A percentile compares a stretch with the other conserved stretches of the same genome.
Evolutionary conservation across 495 filamentous ascomycete species (phyloP).

Genomic region (Aspergillus taichungensis): DNA sequence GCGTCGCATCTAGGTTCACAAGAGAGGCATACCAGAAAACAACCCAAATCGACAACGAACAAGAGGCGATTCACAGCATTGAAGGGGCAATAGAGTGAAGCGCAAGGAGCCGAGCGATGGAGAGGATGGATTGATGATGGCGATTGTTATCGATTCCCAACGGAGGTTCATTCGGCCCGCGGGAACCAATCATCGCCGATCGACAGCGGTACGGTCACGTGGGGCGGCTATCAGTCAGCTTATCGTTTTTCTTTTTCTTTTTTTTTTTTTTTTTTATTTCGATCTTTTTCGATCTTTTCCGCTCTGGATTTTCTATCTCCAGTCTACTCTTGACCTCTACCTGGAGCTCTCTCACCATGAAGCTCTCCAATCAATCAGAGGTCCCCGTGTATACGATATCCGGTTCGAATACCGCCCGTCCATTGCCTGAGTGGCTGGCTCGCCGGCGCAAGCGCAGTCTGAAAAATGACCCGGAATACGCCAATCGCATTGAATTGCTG

Average conservation of each 20-base stretch:
- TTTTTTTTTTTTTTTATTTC: slow-evolving; percentile 10
- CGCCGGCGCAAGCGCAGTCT: slow-evolving; percentile 85
- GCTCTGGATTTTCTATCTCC: not conserved
- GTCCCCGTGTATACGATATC: slow-evolving; percentile 96
- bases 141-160: slow-evolving; percentile 8
- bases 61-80: too few species aligned
- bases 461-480: slow-evolving; percentile 87
- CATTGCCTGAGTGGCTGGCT: slow-evolving; percentile 91
- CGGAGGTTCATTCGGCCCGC: slow-evolving; percentile 16
- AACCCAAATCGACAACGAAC: too few species aligned
- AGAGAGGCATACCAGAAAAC: too few species aligned
- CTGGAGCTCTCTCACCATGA: slow-evolving; percentile 47
- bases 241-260: slow-evolving; percentile 12
- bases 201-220: slow-evolving; percentile 11
- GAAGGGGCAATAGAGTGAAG: too few species aligned
- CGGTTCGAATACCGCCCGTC: slow-evolving; percentile 80
- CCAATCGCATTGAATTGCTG: slow-evolving; percentile 86
- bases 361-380: slow-evolving; percentile 76
- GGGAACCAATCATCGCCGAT: slow-evolving; percentile 10
- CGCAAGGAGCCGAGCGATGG: not conserved
- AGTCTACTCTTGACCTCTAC: not conserved
- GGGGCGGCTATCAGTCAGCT: slow-evolving; percentile 9
- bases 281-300: not conserved
- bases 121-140: slow-evolving; percentile 6
- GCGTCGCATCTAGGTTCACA: too few species aligned